phyloP scores from a whole-genome alignment of 2,329 filamentous ascomycete genomes.

The Monosporascus ibericus region DNA sequence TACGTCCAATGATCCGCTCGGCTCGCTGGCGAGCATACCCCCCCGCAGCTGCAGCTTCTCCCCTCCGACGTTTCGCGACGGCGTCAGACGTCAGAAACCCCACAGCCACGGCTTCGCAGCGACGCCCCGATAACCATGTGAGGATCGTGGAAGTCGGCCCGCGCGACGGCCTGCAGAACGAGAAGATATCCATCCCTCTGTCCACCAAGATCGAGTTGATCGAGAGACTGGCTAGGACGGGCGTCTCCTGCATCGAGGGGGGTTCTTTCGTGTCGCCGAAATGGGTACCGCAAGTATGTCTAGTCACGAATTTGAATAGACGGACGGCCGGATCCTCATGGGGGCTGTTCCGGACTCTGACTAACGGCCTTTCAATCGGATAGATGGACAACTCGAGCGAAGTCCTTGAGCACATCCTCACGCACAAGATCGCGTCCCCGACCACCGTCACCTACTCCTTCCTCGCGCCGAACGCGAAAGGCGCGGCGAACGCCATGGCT shows the following conservation, averaged over 20 bases:
- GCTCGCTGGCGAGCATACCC: conserved; percentile 15
- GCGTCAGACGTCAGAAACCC: conserved; percentile 21
- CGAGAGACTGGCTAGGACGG: conserved; percentile 47
- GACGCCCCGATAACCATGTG: conserved; percentile 21
- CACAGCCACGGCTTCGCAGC: conserved; percentile 4
- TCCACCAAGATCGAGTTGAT: conserved; percentile 59
- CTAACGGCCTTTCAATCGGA: not conserved
- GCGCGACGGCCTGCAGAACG: conserved; percentile 64
- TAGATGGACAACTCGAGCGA: conserved; percentile 76
- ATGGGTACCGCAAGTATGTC: conserved; percentile 58
- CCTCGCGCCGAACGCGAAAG: conserved; percentile 71
- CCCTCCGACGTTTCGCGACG: conserved; percentile 22
- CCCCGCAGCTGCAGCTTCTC: conserved; percentile 7
- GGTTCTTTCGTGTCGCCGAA: conserved; percentile 63
- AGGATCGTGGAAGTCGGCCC: conserved; percentile 62
- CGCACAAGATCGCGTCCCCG: conserved; percentile 46
- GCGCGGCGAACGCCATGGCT: conserved; percentile 56
- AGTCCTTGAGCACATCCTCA: conserved; percentile 64
- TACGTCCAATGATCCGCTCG: conserved; percentile 24
- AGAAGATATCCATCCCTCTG: conserved; percentile 52
- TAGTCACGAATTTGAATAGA: not conserved
- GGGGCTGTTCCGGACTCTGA: not conserved
- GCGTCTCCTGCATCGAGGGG: conserved; percentile 56
- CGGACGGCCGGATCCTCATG: not conserved
- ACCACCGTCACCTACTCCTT: conserved; percentile 68